Conservation (phyloP, 2,329 filamentous ascomycete species). For the Trichoderma atrobrunneum region DNA sequence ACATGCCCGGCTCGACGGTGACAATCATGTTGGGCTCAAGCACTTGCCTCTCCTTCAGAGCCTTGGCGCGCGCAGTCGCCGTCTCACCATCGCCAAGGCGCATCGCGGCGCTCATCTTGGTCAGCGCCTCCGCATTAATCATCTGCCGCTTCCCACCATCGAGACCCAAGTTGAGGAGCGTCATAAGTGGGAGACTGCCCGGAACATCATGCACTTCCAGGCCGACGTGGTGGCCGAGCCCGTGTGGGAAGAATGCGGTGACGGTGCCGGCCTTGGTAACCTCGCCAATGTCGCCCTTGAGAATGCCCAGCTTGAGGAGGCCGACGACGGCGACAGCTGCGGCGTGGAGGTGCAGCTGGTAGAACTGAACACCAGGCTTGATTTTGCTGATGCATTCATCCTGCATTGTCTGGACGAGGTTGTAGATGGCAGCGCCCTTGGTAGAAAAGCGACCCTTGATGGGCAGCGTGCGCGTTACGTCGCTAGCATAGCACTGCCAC, state of each 20-base stretch:
- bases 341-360: slow-evolving; percentile 70
- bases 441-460: slow-evolving; percentile 65
- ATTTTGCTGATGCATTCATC: slow-evolving; percentile 66
- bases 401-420: slow-evolving; percentile 80
- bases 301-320: slow-evolving; percentile 67
- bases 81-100: slow-evolving; percentile 24
- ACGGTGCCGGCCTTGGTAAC: slow-evolving; percentile 52
- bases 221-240: slow-evolving; percentile 63
- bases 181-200: slow-evolving; percentile 32
- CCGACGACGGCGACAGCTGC: slow-evolving; percentile 70
- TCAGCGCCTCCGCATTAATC: slow-evolving; percentile 38
- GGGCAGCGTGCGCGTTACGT: slow-evolving; percentile 87
- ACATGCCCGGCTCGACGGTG: slow-evolving; percentile 75
- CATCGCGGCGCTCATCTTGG: slow-evolving; percentile 31
- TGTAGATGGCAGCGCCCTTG: slow-evolving; percentile 71
- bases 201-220: slow-evolving; percentile 63
- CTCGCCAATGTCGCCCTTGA: slow-evolving; percentile 61
- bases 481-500: slow-evolving; percentile 80
- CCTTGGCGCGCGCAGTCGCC: slow-evolving; percentile 26
- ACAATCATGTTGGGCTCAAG: slow-evolving; percentile 65
- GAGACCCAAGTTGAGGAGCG: slow-evolving; percentile 29
- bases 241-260: slow-evolving; percentile 64
- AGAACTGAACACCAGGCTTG: slow-evolving; percentile 66
- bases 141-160: slow-evolving; percentile 42
- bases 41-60: slow-evolving; percentile 36